Conservation (phyloP, 257 asterid species). For the Solanum sejunctum region DNA sequence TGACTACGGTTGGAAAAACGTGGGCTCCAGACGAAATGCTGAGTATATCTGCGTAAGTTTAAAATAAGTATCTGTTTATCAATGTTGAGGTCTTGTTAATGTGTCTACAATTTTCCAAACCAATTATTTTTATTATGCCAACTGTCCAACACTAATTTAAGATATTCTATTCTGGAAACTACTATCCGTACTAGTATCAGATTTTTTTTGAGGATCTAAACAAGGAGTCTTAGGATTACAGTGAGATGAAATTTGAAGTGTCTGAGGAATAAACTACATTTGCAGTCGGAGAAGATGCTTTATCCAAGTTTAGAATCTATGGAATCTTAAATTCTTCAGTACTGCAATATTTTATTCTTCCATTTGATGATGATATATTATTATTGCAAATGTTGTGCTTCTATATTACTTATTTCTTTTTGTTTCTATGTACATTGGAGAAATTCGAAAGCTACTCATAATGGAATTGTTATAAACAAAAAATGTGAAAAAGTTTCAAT, state of each 20-base stretch:
- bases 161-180: not conserved
- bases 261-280: not conserved
- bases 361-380: not conserved
- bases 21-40: constrained; percentile 68
- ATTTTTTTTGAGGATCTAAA: not conserved
- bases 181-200: not conserved
- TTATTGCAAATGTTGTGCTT: not conserved
- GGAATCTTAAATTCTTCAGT: not conserved
- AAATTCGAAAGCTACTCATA: not conserved
- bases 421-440: not conserved
- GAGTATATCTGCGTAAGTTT: constrained; percentile 45
- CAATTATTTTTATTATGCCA: not conserved
- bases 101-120: not conserved
- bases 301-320: not conserved
- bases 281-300: not conserved
- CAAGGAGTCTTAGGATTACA: not conserved
- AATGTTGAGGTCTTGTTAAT: not conserved
- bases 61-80: not conserved
- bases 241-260: not conserved
- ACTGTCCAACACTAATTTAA: not conserved
- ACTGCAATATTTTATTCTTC: not conserved
- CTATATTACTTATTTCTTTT: not conserved
- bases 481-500: not conserved
- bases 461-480: not conserved
- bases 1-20: constrained; percentile 72